Evolutionary conservation across 768 basidiomycete genomes (phyloP), one percentile per base, ranked within the genome.

Genomic region (Pleurotus salmoneostramineus): DNA sequence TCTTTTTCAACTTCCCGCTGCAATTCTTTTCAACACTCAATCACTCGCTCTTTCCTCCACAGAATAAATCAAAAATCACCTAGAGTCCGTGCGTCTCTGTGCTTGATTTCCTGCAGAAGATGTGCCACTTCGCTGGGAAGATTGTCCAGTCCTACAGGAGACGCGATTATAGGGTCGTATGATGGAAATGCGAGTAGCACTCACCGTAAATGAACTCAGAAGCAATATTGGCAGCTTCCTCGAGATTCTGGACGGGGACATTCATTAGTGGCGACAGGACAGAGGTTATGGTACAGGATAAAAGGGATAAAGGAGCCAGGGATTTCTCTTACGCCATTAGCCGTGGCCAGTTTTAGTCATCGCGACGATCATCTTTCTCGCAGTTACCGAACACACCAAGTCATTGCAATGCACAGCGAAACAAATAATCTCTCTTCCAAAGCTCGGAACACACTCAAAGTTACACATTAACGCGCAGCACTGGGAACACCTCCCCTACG

Each of bases 81-180:
- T 71, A 74, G 74, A 35, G 63, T 70, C 50, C 66, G 65, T 55
- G 68, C 65, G 43, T 80, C 78, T 63, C 75, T 77, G 42, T 73
- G 64, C 57, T 65, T 72, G 35, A 80, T 78, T 66, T 80, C 78
- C 58, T 77, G 71, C 3, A 79, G 67, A 6, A 78, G 64, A 64
- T 79, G 76, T 43, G 74, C 74, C 4, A 80, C 74, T 64, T 80
- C 78, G 50, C 69, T 69, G 10, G 78, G 78, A 15, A 80, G 69
- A 62, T 78, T 78, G 58, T 80, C 78, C 34, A 79, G 69, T 60
- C 74, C 78, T 80, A 61, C 44, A 51, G 60, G 49, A 32, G 55
- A 45, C 6, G 40, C 27, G 32, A 17, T 42, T 6, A n/a, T 40
- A 40, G n/a, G 10, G 37, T 40, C 11, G 40, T 36, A 14, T 6